These are phyloP conservation scores for Clavariopsis aquatica DNA, from an alignment of 495 filamentous ascomycete species.

Conservation along the genomic window DNA sequence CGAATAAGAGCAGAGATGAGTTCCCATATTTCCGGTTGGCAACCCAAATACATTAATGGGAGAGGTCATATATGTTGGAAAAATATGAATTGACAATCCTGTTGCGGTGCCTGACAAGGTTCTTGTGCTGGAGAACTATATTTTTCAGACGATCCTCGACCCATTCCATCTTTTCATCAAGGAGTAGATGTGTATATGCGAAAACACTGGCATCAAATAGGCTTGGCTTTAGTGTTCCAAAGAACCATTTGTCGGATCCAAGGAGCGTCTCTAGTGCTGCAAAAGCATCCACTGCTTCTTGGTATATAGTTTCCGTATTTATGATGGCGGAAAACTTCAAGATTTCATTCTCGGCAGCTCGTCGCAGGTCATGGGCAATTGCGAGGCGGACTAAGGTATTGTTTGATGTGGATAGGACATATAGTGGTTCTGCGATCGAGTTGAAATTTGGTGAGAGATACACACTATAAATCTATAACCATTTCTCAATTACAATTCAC, in stretches of 20 bases:
- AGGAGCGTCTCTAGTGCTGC: constrained; percentile 72
- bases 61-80: not conserved
- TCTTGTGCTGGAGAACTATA: constrained; percentile 44
- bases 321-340: constrained; percentile 63
- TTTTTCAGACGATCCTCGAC: constrained; percentile 38
- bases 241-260: constrained; percentile 66
- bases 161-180: constrained; percentile 63
- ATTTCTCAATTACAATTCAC: constrained; percentile 8
- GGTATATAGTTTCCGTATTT: constrained; percentile 63
- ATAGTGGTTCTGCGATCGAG: constrained; percentile 64
- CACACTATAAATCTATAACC: constrained; percentile 67
- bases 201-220: constrained; percentile 88
- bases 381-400: constrained; percentile 62
- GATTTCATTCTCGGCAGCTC: constrained; percentile 72
- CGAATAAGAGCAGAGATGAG: not conserved
- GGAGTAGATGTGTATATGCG: constrained; percentile 81
- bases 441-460: constrained; percentile 70
- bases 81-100: constrained; percentile 43
- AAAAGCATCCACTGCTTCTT: constrained; percentile 69
- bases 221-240: constrained; percentile 61
- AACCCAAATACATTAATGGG: no score
- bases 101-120: constrained; percentile 58
- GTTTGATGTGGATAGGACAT: constrained; percentile 64
- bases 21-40: no score
- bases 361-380: constrained; percentile 64